phyloP scores from a whole-genome alignment of 768 basidiomycete genomes.

The Tulasnella sp. region DNA sequence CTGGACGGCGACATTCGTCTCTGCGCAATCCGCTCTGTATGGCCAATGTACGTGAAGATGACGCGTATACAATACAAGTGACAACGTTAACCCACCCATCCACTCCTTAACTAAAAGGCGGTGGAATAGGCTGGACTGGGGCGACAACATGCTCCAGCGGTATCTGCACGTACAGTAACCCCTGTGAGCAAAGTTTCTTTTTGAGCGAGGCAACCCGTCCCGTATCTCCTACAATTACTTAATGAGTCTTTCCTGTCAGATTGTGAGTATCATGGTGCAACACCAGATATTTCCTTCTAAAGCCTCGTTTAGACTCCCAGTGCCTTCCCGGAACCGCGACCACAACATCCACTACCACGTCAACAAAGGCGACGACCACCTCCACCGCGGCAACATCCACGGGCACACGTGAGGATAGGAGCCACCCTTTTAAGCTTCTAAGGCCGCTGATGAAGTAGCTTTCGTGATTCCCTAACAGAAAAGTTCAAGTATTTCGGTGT shows the following conservation, averaged over 20 bases:
- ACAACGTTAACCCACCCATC: no score
- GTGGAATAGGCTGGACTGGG: slow-evolving; percentile 30
- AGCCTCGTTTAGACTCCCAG: background rate
- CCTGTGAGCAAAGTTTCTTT: slow-evolving; percentile 24
- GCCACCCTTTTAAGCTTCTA: no score
- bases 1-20: background rate
- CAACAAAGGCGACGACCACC: background rate
- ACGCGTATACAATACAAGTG: no score
- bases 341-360: slow-evolving; percentile 23
- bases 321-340: slow-evolving; percentile 22
- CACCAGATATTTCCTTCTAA: background rate
- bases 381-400: background rate
- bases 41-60: background rate
- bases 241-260: background rate
- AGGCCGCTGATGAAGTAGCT: no score
- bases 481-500: slow-evolving; percentile 58
- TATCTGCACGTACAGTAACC: slow-evolving; percentile 34
- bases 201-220: background rate
- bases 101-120: background rate
- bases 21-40: background rate
- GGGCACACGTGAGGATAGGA: background rate
- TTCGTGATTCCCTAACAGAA: background rate
- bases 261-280: background rate
- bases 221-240: background rate
- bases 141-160: slow-evolving; percentile 38